A percentile compares a stretch with the other conserved stretches of the same genome.
Conservation (phyloP, 2,329 filamentous ascomycete genomes). For the Penicillium fuscoglaucum region DNA sequence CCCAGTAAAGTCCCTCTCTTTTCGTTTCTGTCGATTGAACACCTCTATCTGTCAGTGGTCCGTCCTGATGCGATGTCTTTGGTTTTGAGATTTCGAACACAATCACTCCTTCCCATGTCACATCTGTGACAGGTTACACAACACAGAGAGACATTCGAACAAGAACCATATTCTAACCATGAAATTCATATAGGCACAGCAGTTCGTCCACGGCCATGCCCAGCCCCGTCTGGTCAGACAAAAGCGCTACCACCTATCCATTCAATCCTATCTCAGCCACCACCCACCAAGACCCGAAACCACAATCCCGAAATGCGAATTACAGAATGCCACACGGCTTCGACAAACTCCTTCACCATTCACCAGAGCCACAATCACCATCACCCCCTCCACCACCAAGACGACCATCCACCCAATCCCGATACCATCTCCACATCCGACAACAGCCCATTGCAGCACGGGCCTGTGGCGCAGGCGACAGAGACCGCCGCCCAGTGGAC, state of each 20-base stretch:
- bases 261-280: slow-evolving; percentile 8
- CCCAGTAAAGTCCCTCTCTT: slow-evolving; percentile 35
- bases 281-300: slow-evolving; percentile 15
- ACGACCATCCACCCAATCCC: slow-evolving; percentile 26
- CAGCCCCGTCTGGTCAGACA: slow-evolving; percentile 34
- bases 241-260: slow-evolving; percentile 22
- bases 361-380: slow-evolving; percentile 22
- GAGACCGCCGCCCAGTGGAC: slow-evolving; percentile 49
- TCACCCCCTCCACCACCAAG: slow-evolving; percentile 27
- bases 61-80: slow-evolving; percentile 16
- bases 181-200: slow-evolving; percentile 25
- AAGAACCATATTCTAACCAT: slow-evolving; percentile 21
- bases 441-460: slow-evolving; percentile 50
- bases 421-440: slow-evolving; percentile 46
- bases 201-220: slow-evolving; percentile 30
- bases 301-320: slow-evolving; percentile 16
- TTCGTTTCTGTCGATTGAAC: slow-evolving; percentile 19
- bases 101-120: slow-evolving; percentile 2
- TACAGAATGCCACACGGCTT: slow-evolving; percentile 40
- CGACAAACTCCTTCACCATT: slow-evolving; percentile 39
- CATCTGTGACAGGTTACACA: slow-evolving; percentile 9
- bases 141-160: background rate
- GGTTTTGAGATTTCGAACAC: background rate
- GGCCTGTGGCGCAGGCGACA: slow-evolving; percentile 49
- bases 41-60: slow-evolving; percentile 19